Percentiles rank a stretch among this genome's conserved stretches.
Conservation (phyloP, 192 early-diverging fungal genomes). For the Coemansia asiatica region DNA sequence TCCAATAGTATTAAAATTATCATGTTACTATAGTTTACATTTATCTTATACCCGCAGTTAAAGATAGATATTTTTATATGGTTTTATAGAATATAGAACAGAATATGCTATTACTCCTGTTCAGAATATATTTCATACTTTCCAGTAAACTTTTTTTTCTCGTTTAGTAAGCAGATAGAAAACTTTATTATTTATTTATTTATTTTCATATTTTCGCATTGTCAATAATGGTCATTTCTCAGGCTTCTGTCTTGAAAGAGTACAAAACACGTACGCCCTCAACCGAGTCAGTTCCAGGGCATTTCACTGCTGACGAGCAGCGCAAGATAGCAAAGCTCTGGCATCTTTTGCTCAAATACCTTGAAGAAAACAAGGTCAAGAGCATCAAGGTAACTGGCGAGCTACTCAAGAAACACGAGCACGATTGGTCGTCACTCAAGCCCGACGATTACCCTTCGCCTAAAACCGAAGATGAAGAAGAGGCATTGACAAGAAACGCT, state of each 20-base stretch:
- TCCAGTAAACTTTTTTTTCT: too few relatives aligned
- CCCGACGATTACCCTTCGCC: neutral
- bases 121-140: too few relatives aligned
- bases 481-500: slow-evolving; percentile 23
- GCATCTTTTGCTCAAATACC: slow-evolving; percentile 28
- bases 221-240: slow-evolving; percentile 39
- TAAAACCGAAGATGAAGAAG: slow-evolving; percentile 13
- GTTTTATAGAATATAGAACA: too few relatives aligned
- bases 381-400: slow-evolving; percentile 28
- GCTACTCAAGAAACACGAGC: slow-evolving; percentile 17
- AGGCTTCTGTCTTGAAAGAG: slow-evolving; percentile 37
- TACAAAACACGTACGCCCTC: slow-evolving; percentile 23
- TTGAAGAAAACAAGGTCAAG: slow-evolving; percentile 22
- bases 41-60: too few relatives aligned
- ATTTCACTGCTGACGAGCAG: slow-evolving; percentile 33
- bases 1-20: too few relatives aligned
- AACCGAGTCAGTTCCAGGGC: slow-evolving; percentile 18
- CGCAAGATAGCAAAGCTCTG: slow-evolving; percentile 36
- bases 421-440: slow-evolving; percentile 36
- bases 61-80: too few relatives aligned
- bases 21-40: too few relatives aligned
- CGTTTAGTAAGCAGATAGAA: too few relatives aligned
- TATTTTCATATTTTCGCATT: neutral
- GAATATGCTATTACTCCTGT: too few relatives aligned
- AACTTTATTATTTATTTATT: neutral